Conservation (phyloP, 2,329 filamentous ascomycete genomes). For the Apiospora arundinis region DNA sequence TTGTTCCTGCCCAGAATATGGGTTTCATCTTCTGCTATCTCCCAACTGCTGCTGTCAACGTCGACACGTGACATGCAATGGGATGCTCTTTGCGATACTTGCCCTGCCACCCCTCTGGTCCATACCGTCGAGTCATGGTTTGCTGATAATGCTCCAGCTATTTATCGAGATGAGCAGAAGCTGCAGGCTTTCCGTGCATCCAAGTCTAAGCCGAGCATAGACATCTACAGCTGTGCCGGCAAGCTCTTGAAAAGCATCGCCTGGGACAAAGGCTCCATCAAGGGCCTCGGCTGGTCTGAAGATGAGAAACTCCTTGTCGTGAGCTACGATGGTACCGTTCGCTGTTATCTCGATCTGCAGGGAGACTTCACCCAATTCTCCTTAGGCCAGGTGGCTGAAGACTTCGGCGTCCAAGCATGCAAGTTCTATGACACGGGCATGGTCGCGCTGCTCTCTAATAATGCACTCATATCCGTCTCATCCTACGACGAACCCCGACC, state of each 20-base stretch:
- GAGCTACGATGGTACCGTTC: constrained; percentile 86
- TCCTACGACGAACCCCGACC: constrained; percentile 91
- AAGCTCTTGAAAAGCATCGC: constrained; percentile 84
- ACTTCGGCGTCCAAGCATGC: constrained; percentile 86
- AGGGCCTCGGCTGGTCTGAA: constrained; percentile 93
- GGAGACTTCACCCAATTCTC: constrained; percentile 95
- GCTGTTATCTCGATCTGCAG: constrained; percentile 90
- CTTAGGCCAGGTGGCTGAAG: constrained; percentile 86
- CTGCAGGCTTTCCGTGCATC: constrained; percentile 78
- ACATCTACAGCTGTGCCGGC: constrained; percentile 92
- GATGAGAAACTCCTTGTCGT: constrained; percentile 91
- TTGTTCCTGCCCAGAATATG: not conserved
- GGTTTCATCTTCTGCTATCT: not conserved
- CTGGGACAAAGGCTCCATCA: constrained; percentile 90
- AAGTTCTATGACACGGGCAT: constrained; percentile 93
- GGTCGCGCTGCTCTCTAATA: constrained; percentile 89
- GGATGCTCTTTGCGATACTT: not conserved
- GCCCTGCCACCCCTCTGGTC: not conserved
- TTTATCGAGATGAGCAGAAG: constrained; percentile 89
- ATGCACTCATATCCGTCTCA: constrained; percentile 83
- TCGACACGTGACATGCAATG: not conserved
- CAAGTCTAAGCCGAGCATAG: constrained; percentile 82
- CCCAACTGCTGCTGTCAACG: not conserved
- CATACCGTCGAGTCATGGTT: not conserved
- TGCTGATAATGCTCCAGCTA: constrained; percentile 57